Evolutionary conservation across 2,329 filamentous ascomycete genomes (phyloP).

Genomic region (Ophioceras dolichostomum): DNA sequence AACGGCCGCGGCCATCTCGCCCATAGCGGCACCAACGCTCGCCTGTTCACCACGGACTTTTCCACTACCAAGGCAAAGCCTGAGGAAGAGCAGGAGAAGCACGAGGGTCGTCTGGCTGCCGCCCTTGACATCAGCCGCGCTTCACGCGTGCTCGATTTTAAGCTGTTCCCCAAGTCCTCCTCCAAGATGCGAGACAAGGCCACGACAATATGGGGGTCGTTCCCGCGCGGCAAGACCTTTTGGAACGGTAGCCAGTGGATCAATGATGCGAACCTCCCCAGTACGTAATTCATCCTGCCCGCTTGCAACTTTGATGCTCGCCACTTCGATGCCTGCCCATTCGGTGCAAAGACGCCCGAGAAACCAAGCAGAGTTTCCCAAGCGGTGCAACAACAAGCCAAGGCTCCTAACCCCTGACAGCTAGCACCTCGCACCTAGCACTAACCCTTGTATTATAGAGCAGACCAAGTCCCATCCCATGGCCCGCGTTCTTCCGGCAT

Average conservation of each 20-base stretch:
- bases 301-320: too few species aligned
- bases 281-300: constrained; percentile 11
- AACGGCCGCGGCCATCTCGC: constrained; percentile 52
- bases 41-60: constrained; percentile 44
- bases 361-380: too few species aligned
- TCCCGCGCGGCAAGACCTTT: constrained; percentile 14
- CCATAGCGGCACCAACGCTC: constrained; percentile 62
- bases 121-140: constrained; percentile 70
- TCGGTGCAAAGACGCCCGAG: not conserved
- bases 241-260: constrained; percentile 32
- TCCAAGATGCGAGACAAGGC: not conserved
- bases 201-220: not conserved
- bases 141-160: constrained; percentile 51
- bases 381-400: too few species aligned
- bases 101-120: constrained; percentile 63
- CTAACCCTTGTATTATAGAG: too few species aligned
- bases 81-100: constrained; percentile 52
- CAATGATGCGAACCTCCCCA: constrained; percentile 10
- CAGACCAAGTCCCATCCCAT: constrained; percentile 8
- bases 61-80: constrained; percentile 24
- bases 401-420: too few species aligned
- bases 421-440: too few species aligned
- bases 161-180: too few species aligned
- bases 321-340: too few species aligned
- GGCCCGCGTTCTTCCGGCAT: constrained; percentile 44